phyloP scores from a whole-genome alignment of 2,329 filamentous ascomycete genomes.

The Aspergillus fijiensis region DNA sequence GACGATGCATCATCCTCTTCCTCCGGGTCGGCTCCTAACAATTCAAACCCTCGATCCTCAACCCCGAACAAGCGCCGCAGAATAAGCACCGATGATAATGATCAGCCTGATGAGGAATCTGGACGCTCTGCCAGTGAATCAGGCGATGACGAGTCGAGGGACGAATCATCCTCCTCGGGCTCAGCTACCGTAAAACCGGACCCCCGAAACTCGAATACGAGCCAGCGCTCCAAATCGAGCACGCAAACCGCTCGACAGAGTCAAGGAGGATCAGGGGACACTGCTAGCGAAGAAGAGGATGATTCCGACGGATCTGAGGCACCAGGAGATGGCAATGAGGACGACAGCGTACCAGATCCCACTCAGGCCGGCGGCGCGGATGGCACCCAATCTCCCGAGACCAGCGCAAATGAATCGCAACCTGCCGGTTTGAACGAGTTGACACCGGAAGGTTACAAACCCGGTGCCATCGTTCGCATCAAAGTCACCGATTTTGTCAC shows the following conservation, averaged over 20 bases:
- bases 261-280: neutral
- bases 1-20: constrained; percentile 5
- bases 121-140: neutral
- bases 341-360: neutral
- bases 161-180: constrained; percentile 7
- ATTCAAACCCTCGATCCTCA: constrained; percentile 18
- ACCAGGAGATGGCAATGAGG: neutral
- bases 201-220: neutral
- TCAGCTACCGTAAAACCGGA: neutral
- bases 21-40: constrained; percentile 1
- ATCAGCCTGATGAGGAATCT: constrained; percentile 18
- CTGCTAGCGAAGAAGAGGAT: neutral
- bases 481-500: constrained; percentile 89
- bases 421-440: constrained; percentile 13
- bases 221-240: neutral
- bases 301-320: neutral
- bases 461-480: constrained; percentile 86
- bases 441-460: constrained; percentile 38
- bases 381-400: neutral
- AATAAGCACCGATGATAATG: constrained; percentile 8
- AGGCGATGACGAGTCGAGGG: constrained; percentile 11
- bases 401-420: neutral
- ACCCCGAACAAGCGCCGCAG: constrained; percentile 36
- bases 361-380: neutral
- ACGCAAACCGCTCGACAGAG: neutral